Conservation (phyloP, 768 basidiomycete species). For the Serendipita sp. region DNA sequence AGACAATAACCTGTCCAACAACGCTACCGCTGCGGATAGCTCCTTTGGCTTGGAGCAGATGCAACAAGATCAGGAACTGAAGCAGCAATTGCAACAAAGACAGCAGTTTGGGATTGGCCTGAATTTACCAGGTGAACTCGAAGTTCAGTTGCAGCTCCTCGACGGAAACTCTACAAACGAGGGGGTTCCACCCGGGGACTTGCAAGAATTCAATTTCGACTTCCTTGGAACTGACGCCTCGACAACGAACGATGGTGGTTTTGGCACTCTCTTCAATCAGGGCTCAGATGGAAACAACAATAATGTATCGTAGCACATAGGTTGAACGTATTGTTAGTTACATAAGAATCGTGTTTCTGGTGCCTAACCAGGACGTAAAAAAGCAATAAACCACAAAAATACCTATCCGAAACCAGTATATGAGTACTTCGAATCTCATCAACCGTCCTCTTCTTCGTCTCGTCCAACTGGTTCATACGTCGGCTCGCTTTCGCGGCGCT, state of each 20-base stretch:
- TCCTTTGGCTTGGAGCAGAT: not conserved
- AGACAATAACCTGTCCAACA: not conserved
- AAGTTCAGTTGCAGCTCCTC: not conserved
- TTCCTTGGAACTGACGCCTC: not conserved
- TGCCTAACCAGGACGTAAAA: not conserved
- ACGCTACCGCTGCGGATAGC: not conserved
- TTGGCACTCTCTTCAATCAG: not conserved
- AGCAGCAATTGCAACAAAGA: not conserved
- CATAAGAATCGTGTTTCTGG: not conserved
- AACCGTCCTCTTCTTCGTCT: conserved; percentile 11
- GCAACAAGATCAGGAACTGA: not conserved
- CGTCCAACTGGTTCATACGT: conserved; percentile 75
- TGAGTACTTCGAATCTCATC: not conserved
- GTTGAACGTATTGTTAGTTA: not conserved
- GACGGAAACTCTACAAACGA: not conserved
- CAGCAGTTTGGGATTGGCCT: not conserved
- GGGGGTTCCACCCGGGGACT: not conserved
- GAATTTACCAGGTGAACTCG: not conserved
- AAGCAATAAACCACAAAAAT: not conserved
- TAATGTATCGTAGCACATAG: no score
- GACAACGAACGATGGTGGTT: not conserved
- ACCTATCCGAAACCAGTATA: not conserved
- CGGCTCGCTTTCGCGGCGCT: conserved; percentile 63
- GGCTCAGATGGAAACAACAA: no score
- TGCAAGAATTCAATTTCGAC: not conserved